phyloP scores from a whole-genome alignment of 140 eudicot species.

The Flaveria floridana region DNA sequence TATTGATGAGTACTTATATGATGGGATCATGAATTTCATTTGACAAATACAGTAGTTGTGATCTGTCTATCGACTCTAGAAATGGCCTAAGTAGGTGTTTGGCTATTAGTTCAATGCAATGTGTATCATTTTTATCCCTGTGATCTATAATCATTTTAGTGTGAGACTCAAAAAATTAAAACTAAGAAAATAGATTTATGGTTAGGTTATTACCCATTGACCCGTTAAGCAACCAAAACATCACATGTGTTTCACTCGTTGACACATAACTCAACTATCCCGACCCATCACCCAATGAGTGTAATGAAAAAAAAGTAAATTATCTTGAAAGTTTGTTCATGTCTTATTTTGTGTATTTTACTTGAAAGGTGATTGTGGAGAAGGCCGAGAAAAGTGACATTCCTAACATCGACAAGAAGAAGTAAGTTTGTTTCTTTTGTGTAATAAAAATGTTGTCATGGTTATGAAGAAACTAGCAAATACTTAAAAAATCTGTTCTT shows the following conservation, averaged over 20 bases:
- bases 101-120: too few relatives aligned
- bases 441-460: neutral
- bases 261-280: neutral
- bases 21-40: neutral
- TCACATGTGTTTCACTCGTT: too few relatives aligned
- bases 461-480: neutral
- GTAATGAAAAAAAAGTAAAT: neutral
- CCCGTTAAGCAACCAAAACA: neutral
- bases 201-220: neutral
- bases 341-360: conserved; percentile 26
- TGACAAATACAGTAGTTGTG: neutral
- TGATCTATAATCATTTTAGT: too few relatives aligned
- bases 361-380: conserved; percentile 57
- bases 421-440: conserved; percentile 40
- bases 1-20: neutral
- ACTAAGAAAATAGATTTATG: too few relatives aligned
- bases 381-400: conserved; percentile 62
- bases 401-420: conserved; percentile 63
- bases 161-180: too few relatives aligned
- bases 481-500: neutral
- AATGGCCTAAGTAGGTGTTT: neutral
- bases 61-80: neutral
- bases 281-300: neutral
- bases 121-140: too few relatives aligned
- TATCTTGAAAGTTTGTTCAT: conserved; percentile 9